phyloP scores from a whole-genome alignment of 371 early-diverging fungal species.

The Rhizopus stolonifer region DNA sequence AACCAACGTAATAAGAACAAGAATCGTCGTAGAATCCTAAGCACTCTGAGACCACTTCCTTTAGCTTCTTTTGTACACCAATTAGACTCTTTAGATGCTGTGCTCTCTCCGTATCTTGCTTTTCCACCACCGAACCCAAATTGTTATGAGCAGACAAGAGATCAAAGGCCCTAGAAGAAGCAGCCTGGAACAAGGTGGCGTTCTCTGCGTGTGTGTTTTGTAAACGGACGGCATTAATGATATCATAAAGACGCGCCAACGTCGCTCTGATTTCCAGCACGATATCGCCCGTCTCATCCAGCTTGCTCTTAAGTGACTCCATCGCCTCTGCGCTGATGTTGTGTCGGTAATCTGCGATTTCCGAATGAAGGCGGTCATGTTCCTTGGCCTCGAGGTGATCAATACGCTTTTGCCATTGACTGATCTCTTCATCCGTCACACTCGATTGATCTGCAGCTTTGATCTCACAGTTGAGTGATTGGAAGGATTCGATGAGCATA shows the following conservation, averaged over 20 bases:
- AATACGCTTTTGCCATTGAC: constrained; percentile 39
- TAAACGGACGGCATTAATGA: constrained; percentile 39
- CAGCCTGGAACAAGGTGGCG: constrained; percentile 15
- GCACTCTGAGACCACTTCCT: constrained; percentile 29
- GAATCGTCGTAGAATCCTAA: constrained; percentile 47
- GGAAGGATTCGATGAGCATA: constrained; percentile 20
- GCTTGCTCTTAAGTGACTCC: constrained; percentile 18
- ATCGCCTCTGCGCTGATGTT: constrained; percentile 18
- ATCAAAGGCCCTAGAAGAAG: not conserved
- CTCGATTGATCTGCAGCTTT: constrained; percentile 11
- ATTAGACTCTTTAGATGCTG: constrained; percentile 24
- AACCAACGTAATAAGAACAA: constrained; percentile 34
- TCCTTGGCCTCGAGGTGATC: constrained; percentile 34
- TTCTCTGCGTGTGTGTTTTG: constrained; percentile 43
- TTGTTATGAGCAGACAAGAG: constrained; percentile 8
- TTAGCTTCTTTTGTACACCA: constrained; percentile 24
- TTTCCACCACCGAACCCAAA: constrained; percentile 12
- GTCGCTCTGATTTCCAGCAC: constrained; percentile 28
- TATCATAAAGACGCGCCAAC: constrained; percentile 38
- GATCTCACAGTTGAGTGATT: constrained; percentile 21
- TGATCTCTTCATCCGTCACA: constrained; percentile 33
- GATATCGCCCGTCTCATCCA: constrained; percentile 35
- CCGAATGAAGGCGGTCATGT: constrained; percentile 26
- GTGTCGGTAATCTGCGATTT: constrained; percentile 12
- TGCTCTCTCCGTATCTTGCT: constrained; percentile 9